Evolutionary conservation across 495 filamentous ascomycete species (phyloP), one percentile per base, ranked within the genome.

Genomic region (Podospora bellae-mahoneyi): DNA sequence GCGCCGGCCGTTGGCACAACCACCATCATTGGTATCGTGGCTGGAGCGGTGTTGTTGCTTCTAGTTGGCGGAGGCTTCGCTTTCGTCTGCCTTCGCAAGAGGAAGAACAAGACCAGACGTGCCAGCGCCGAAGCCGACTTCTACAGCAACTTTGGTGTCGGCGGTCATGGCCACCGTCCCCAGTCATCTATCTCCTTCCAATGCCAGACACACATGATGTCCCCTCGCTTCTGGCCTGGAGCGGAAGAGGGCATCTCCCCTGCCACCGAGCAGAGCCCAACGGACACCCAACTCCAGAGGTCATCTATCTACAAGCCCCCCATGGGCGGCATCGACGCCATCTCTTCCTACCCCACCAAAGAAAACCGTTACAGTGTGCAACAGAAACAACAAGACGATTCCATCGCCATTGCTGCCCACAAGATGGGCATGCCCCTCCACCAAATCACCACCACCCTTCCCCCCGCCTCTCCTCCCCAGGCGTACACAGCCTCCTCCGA

Each of bases 131-230:
- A 75, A 53, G 72, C 66, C 34, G 54, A 68, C 56, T 74, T 65
- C 28, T 60, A 66, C 61, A 55, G 67, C 53, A 60, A 62, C 15
- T 65, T 72, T 20, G 71, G 23, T 18, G 55, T 26, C n/a, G n/a
- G 55, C 19, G 5, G n/a, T 18, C 55, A 58, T 19, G 23, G 73
- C 19, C 74, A 73, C 60, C 76, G 76, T 1, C 78, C 75, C 53
- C 69, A 73, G 34, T 84, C 82, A 1, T 77, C 79, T 16, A 72
- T 82, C 34, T 83, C 81, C 9, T 84, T 84, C 72, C 79, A 81
- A 68, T 84, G 82, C 74, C 81, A 82, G 66, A 80, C 82, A 1
- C 78, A 81, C 68, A 69, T 82, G 61, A 73, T 75, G 23, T 81
- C 82, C 2, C 74, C 82, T 0, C 69, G 74, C 10, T 79, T 81